phyloP scores from a whole-genome alignment of 208 protist genomes.

The Acanthamoeba royreba region DNA sequence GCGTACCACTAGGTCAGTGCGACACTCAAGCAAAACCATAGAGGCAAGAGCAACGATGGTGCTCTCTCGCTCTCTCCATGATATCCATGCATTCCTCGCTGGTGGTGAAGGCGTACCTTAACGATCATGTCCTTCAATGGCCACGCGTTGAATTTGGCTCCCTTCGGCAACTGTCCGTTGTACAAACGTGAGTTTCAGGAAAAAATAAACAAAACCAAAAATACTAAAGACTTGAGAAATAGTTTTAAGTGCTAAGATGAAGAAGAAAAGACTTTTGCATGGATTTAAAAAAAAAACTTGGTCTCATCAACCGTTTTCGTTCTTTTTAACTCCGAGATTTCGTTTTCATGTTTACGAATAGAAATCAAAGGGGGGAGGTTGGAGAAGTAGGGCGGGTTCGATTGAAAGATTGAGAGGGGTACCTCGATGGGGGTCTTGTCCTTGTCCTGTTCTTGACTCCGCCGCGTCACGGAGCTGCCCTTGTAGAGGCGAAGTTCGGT shows the following conservation, averaged over 20 bases:
- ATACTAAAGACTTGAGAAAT: background rate
- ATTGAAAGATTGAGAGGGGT: background rate
- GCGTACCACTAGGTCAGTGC: background rate
- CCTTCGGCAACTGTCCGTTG: background rate
- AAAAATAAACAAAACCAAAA: background rate
- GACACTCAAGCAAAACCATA: too few species aligned
- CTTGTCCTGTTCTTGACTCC: background rate
- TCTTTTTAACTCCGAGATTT: too few species aligned
- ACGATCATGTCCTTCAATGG: background rate
- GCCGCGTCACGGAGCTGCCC: background rate
- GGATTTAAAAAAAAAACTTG: background rate
- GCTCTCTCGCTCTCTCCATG: too few species aligned
- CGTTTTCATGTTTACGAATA: too few species aligned
- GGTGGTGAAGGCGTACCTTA: background rate
- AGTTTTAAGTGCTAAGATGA: background rate
- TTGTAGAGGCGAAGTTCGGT: background rate
- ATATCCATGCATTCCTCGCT: too few species aligned
- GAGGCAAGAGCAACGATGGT: too few species aligned
- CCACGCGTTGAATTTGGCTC: background rate
- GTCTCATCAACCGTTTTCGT: too few species aligned
- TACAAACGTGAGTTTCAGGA: background rate
- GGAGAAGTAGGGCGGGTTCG: too few species aligned
- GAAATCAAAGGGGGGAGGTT: too few species aligned
- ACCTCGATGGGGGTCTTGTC: background rate
- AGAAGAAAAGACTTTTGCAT: background rate